Conservation (phyloP, 2,329 filamentous ascomycete species). For the Fusarium clavum region DNA sequence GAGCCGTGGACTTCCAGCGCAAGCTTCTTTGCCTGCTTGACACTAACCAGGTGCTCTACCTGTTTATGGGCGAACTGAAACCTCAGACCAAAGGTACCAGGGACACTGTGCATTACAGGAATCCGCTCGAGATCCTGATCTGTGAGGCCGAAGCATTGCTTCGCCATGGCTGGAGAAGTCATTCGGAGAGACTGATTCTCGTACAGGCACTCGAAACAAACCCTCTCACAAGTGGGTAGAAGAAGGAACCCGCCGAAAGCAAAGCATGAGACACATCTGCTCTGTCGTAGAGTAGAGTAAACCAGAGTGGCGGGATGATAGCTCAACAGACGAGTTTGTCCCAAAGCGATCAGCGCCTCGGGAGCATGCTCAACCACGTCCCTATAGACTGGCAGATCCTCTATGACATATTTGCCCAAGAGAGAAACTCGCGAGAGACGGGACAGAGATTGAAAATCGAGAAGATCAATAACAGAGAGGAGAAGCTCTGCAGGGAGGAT, state of each 20-base stretch:
- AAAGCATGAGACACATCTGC: conserved; percentile 46
- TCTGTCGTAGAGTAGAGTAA: conserved; percentile 37
- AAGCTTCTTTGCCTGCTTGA: conserved; percentile 46
- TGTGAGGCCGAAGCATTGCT: conserved; percentile 43
- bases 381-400: conserved; percentile 53
- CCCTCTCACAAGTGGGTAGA: conserved; percentile 49
- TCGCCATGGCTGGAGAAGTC: conserved; percentile 36
- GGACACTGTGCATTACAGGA: conserved; percentile 39
- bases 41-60: conserved; percentile 44
- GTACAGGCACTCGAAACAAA: conserved; percentile 48
- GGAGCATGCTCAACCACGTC: conserved; percentile 56
- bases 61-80: conserved; percentile 26
- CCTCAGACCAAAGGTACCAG: conserved; percentile 41
- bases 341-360: conserved; percentile 42
- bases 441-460: conserved; percentile 47
- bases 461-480: conserved; percentile 42
- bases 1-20: conserved; percentile 45
- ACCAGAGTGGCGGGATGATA: conserved; percentile 41
- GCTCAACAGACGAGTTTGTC: conserved; percentile 39
- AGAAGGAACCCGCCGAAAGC: conserved; percentile 49
- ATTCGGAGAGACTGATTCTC: conserved; percentile 44
- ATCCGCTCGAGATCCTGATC: conserved; percentile 36
- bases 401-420: conserved; percentile 43
- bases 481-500: conserved; percentile 45
- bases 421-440: conserved; percentile 46